Base-by-base conservation (phyloP, 2,329 filamentous ascomycete genomes). In the Scedosporium boydii region DNA sequence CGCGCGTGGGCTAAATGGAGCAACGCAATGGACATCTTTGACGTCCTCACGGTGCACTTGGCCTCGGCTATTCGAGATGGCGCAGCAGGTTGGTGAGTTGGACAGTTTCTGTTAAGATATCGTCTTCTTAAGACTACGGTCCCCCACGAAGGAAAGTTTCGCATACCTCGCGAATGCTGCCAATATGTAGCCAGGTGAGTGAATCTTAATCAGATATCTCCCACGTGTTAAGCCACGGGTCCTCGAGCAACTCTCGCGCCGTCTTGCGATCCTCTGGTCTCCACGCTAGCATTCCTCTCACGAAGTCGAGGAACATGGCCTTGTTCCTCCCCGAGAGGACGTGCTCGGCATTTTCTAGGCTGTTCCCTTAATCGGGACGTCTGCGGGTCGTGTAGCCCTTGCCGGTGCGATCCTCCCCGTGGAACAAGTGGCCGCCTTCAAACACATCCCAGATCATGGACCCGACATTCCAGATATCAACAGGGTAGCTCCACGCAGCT, bases 391-490 rank as follows among this genome's bases (percentile, higher is more conserved):
- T 68, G 59, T 70, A 69, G 10, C 62, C 63, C 57, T 63, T 65
- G 26, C 42, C 59, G 27, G 63, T 66, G 9, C 65, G 61, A 0
- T 64, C 55, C 16, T 62, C 56, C 18, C 62, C 62, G n/a, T 68
- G 68, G 1, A 71, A 63, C 6, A 71, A 64, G 58, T 70, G 70
- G 7, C 67, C 63, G 48, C 70, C 70, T n/a, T 67, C 70, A 2
- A 72, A 62, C 48, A 71, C 66, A 41, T 71, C 69, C 67, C 69
- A 71, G 26, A 71, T 69, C 64, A 73, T 69, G 4, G 69, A 66
- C 18, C 69, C 71, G 6, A 73, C 53, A 60, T 67, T 67, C 64
- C 62, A 67, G 7, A 67, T 66, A 59, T 73, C 72, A 9, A 67
- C 68, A n/a, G 70, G 65, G 56, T 72, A 73, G 7, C 66, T 67